Percentiles rank a stretch among this genome's conserved stretches.
phyloP scores from a whole-genome alignment of 495 filamentous ascomycete species.

The Neurospora pannonica region DNA sequence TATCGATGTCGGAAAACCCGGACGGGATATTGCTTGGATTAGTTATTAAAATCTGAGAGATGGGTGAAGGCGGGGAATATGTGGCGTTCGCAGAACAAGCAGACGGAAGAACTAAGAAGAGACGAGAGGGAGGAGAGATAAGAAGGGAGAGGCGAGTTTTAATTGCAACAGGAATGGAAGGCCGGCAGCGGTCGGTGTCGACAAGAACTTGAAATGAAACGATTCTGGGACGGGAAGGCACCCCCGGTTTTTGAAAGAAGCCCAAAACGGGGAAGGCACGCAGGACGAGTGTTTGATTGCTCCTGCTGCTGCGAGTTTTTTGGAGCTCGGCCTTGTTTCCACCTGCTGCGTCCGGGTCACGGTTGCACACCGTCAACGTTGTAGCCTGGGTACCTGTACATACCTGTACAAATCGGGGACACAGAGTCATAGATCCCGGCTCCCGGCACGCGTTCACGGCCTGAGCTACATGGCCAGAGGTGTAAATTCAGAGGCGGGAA shows the following conservation, averaged over 20 bases:
- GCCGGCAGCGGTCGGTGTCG: background rate
- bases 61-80: background rate
- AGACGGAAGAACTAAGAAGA: background rate
- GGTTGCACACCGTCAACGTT: conserved; percentile 4
- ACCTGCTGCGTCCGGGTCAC: background rate
- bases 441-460: background rate
- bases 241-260: conserved; percentile 1
- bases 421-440: background rate
- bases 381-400: conserved; percentile 1
- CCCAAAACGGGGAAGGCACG: conserved; percentile 16
- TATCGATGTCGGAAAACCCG: background rate
- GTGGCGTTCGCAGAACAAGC: background rate
- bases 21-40: background rate
- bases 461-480: background rate
- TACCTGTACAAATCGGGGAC: background rate
- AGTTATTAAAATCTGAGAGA: background rate
- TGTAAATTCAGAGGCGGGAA: conserved; percentile 15
- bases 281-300: conserved; percentile 18
- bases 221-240: background rate
- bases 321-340: conserved; percentile 6
- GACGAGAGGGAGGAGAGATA: conserved; percentile 2
- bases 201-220: background rate
- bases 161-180: background rate
- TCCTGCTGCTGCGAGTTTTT: conserved; percentile 9
- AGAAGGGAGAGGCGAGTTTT: conserved; percentile 1